Conservation (phyloP, 352 stramenopile genomes). For the Globisporangium cederbergense region DNA sequence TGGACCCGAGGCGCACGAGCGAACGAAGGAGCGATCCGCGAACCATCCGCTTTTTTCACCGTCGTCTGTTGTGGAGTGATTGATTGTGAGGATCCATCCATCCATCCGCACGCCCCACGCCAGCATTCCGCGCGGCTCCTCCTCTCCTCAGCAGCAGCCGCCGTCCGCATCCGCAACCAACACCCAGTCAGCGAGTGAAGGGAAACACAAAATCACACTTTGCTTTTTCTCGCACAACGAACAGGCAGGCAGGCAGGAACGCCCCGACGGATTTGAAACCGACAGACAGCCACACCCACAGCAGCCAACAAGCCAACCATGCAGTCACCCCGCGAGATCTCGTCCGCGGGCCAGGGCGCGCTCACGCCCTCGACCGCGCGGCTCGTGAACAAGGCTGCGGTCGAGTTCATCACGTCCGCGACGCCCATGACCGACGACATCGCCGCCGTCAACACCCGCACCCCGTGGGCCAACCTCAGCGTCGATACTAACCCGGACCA, state of each 20-base stretch:
- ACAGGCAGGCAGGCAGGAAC: background rate
- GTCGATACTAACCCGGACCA: conserved; percentile 41
- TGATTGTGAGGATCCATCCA: conserved; percentile 1
- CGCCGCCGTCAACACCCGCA: conserved; percentile 25
- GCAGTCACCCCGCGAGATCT: conserved; percentile 63
- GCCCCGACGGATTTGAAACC: conserved; percentile 1
- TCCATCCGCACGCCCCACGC: background rate
- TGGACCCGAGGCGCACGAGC: conserved; percentile 6
- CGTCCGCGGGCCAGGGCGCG: conserved; percentile 58
- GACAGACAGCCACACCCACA: background rate
- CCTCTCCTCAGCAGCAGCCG: background rate
- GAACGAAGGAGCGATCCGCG: conserved; percentile 15
- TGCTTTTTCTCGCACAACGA: conserved; percentile 1
- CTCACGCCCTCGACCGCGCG: conserved; percentile 61
- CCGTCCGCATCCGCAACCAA: background rate
- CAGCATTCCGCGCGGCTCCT: background rate
- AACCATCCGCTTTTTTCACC: conserved; percentile 16
- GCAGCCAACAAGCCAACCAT: background rate
- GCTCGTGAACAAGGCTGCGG: conserved; percentile 44
- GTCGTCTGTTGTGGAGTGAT: background rate
- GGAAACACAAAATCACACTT: conserved; percentile 2
- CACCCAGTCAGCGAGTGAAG: background rate
- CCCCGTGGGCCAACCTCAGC: conserved; percentile 72
- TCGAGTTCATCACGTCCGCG: conserved; percentile 20
- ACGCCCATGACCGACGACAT: conserved; percentile 11